phyloP scores from a whole-genome alignment of 208 protist genomes.

The Leishmania tropica region DNA sequence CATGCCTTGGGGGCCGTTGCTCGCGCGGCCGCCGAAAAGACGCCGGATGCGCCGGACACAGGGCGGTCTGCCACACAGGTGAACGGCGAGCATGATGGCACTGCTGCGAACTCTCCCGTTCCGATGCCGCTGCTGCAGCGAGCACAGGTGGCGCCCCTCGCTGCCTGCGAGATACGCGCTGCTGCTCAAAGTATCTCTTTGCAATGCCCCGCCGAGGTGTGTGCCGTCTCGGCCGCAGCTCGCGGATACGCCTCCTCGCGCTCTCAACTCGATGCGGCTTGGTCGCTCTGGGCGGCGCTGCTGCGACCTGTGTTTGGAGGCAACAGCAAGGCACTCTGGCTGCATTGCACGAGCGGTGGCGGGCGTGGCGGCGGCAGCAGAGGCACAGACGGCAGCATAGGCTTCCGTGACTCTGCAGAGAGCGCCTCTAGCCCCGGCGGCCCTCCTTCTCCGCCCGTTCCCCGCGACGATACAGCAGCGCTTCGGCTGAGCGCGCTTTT shows the following conservation, averaged over 20 bases:
- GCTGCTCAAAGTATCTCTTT: neutral
- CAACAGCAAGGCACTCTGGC: conserved; percentile 52
- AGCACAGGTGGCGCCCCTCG: conserved; percentile 1
- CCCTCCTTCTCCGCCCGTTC: neutral
- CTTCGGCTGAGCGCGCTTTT: conserved; percentile 44
- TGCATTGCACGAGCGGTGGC: conserved; percentile 12
- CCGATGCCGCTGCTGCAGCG: neutral
- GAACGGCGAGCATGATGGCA: neutral
- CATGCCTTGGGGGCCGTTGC: neutral
- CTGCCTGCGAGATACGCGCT: conserved; percentile 1
- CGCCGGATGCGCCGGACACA: neutral
- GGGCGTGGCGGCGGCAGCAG: neutral
- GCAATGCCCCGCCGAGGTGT: neutral
- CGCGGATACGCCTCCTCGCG: neutral
- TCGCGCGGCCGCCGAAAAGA: neutral
- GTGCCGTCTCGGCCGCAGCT: neutral
- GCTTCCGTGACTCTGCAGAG: neutral
- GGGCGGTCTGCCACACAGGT: neutral
- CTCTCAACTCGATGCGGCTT: neutral
- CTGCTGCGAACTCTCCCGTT: neutral
- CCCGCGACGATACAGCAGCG: conserved; percentile 18
- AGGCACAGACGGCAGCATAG: neutral
- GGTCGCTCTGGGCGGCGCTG: conserved; percentile 33
- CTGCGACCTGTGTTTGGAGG: conserved; percentile 65
- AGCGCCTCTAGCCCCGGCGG: conserved; percentile 6